Percentiles rank a stretch among this genome's conserved stretches.
phyloP scores from a whole-genome alignment of 2,329 filamentous ascomycete genomes.

The Biscogniauxia sp. region DNA sequence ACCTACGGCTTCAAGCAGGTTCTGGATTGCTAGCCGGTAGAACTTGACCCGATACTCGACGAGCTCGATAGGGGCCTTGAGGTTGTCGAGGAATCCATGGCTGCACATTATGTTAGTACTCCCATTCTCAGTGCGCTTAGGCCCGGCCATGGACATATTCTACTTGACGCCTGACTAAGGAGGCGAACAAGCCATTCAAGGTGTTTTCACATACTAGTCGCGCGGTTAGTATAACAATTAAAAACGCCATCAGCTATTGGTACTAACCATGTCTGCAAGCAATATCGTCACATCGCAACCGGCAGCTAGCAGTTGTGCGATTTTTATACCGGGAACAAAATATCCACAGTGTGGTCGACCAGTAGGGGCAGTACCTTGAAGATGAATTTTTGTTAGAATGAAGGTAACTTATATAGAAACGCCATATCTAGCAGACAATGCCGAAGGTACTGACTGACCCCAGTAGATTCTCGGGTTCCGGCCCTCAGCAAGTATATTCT shows the following conservation, averaged over 20 bases:
- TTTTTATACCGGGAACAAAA: slow-evolving; percentile 84
- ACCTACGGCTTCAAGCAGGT: slow-evolving; percentile 72
- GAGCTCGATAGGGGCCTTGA: slow-evolving; percentile 85
- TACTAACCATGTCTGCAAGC: slow-evolving; percentile 60
- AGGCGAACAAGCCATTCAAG: background rate
- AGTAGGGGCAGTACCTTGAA: slow-evolving; percentile 63
- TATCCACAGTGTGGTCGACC: slow-evolving; percentile 89
- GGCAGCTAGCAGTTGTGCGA: slow-evolving; percentile 81
- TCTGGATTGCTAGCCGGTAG: slow-evolving; percentile 75
- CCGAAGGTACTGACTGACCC: slow-evolving; percentile 47
- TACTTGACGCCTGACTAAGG: background rate
- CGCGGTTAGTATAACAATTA: background rate
- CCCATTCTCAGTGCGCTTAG: background rate
- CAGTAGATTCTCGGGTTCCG: slow-evolving; percentile 79
- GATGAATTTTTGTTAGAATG: slow-evolving; percentile 5
- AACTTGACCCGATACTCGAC: slow-evolving; percentile 79
- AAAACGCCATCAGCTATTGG: background rate
- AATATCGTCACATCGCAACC: slow-evolving; percentile 81
- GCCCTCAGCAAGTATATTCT: slow-evolving; percentile 68
- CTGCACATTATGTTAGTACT: slow-evolving; percentile 3
- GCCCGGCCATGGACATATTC: background rate
- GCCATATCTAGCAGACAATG: background rate
- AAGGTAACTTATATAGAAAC: background rate
- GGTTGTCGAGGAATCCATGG: slow-evolving; percentile 76
- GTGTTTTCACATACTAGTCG: background rate